Conservation (phyloP, 2,329 filamentous ascomycete species). For the Xylaria arbuscula region DNA sequence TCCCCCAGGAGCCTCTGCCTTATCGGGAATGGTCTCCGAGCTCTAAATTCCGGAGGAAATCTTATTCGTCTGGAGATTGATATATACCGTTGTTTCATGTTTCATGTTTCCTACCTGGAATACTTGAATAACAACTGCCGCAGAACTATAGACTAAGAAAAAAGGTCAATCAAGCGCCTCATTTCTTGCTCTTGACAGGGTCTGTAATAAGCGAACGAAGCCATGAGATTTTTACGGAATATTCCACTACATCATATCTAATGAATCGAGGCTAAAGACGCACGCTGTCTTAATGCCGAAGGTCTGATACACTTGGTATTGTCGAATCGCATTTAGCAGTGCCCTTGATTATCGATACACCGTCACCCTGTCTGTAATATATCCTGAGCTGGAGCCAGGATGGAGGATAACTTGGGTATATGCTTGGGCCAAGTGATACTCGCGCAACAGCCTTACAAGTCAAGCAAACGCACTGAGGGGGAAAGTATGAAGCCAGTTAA, state of each 20-base stretch:
- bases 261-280: background rate
- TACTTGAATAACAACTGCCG: background rate
- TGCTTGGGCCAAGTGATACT: background rate
- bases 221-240: background rate
- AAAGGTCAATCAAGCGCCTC: background rate
- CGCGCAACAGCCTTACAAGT: background rate
- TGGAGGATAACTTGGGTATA: background rate
- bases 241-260: background rate
- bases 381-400: background rate
- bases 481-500: background rate
- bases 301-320: background rate
- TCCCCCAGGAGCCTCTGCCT: slow-evolving; percentile 5
- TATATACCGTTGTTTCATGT: slow-evolving; percentile 15
- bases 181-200: slow-evolving; percentile 4
- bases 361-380: background rate
- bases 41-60: background rate
- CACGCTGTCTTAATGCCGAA: background rate
- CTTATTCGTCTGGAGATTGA: slow-evolving; percentile 16
- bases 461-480: background rate
- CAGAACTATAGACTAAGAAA: background rate
- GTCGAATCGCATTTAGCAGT: background rate
- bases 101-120: slow-evolving; percentile 12
- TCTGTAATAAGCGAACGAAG: slow-evolving; percentile 2
- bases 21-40: slow-evolving; percentile 11
- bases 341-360: background rate